phyloP scores from a whole-genome alignment of 805 yeast genomes.

The Schwanniomyces occidentalis region DNA sequence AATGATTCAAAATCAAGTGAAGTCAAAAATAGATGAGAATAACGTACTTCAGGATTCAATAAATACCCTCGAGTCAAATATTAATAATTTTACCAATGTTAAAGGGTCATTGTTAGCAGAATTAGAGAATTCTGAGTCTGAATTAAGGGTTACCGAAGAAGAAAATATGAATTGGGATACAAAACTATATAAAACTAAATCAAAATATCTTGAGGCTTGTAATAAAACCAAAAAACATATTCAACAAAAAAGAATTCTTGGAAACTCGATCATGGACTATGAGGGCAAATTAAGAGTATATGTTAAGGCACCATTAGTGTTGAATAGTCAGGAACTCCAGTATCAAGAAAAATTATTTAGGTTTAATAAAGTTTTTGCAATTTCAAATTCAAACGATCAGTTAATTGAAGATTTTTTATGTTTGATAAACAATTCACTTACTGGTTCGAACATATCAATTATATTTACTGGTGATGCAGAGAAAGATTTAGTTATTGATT shows the following conservation, averaged over 20 bases:
- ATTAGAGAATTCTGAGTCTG: constrained; percentile 18
- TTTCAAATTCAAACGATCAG: constrained; percentile 3
- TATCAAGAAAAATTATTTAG: constrained; percentile 6
- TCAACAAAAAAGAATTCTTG: constrained; percentile 42
- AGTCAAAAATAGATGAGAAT: constrained; percentile 7
- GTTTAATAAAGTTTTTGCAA: constrained; percentile 19
- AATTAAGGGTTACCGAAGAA: constrained; percentile 15
- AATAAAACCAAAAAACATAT: constrained; percentile 34
- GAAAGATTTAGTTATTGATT: constrained; percentile 6
- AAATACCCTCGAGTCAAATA: constrained; percentile 14
- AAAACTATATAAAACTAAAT: constrained; percentile 17
- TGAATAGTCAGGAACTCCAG: constrained; percentile 3
- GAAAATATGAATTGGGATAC: constrained; percentile 19
- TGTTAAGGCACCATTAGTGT: constrained; percentile 9
- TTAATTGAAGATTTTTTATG: constrained; percentile 21
- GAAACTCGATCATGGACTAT: constrained; percentile 47
- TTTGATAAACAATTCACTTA: constrained; percentile 18
- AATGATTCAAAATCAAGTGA: constrained; percentile 5
- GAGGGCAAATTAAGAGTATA: constrained; percentile 28
- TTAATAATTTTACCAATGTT: constrained; percentile 15
- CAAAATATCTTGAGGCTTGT: constrained; percentile 18
- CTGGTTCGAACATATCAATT: constrained; percentile 18
- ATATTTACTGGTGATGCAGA: constrained; percentile 16
- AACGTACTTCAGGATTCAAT: constrained; percentile 7
- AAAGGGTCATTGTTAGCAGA: constrained; percentile 19